Evolutionary conservation across 352 stramenopile genomes (phyloP).

Genomic region (Thalassiosira livingstoniorum): DNA sequence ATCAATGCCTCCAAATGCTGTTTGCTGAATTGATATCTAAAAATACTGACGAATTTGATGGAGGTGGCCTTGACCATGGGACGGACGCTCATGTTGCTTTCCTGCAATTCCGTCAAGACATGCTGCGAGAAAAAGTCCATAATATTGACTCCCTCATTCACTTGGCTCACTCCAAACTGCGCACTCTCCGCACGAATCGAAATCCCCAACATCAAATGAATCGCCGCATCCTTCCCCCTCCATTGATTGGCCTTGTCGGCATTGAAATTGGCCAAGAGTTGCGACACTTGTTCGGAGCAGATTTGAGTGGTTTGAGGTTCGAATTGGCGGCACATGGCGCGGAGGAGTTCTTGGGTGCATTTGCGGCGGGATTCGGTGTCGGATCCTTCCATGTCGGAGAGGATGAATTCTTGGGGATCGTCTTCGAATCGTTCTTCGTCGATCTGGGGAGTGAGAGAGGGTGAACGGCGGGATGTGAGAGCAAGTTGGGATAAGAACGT

Average conservation of each 20-base stretch:
- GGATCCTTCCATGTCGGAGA: slow-evolving; percentile 97
- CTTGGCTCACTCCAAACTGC: slow-evolving; percentile 90
- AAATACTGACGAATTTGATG: slow-evolving; percentile 99
- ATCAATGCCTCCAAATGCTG: slow-evolving; percentile 93
- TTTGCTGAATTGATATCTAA: slow-evolving; percentile 95
- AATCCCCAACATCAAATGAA: slow-evolving; percentile 91
- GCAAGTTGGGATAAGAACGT: not conserved
- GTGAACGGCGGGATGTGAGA: slow-evolving; percentile 7
- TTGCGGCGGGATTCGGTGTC: slow-evolving; percentile 96
- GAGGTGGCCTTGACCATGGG: slow-evolving; percentile 96
- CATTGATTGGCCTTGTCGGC: slow-evolving; percentile 88
- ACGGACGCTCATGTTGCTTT: slow-evolving; percentile 87
- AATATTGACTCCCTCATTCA: slow-evolving; percentile 94
- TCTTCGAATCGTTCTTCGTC: slow-evolving; percentile 99
- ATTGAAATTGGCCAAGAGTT: slow-evolving; percentile 92
- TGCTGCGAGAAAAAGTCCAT: slow-evolving; percentile 96
- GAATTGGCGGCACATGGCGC: slow-evolving; percentile 94
- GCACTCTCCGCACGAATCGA: slow-evolving; percentile 93
- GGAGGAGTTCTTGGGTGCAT: slow-evolving; percentile 94
- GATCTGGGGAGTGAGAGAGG: slow-evolving; percentile 6
- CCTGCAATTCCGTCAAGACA: slow-evolving; percentile 93
- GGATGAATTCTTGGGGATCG: slow-evolving; percentile 98
- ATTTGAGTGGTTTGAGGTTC: slow-evolving; percentile 93
- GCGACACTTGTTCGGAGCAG: slow-evolving; percentile 90
- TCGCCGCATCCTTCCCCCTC: slow-evolving; percentile 95